Conservation (phyloP, 768 basidiomycete genomes). For the Austroboletus eburneus region DNA sequence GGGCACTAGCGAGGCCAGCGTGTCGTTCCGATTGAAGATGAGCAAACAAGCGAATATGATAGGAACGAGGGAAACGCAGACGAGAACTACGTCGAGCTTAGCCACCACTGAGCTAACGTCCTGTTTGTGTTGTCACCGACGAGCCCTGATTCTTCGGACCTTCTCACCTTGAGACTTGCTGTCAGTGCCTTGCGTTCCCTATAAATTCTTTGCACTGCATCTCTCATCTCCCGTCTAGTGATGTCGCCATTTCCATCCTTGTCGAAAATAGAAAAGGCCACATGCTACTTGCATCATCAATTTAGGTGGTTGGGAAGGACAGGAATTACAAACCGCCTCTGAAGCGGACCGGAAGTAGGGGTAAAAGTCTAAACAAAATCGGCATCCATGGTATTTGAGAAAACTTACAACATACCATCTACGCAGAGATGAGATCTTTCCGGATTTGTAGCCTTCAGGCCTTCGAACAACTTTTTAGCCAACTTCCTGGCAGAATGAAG, state of each 20-base stretch:
- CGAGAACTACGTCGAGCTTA: slow-evolving; percentile 73
- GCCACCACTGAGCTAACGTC: slow-evolving; percentile 70
- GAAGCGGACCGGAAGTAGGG: slow-evolving; percentile 69
- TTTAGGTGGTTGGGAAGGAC: background rate
- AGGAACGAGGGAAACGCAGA: slow-evolving; percentile 51
- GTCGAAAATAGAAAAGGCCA: slow-evolving; percentile 69
- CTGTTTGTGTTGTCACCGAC: slow-evolving; percentile 30
- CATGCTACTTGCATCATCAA: slow-evolving; percentile 42
- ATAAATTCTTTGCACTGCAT: slow-evolving; percentile 78
- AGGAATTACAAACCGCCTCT: slow-evolving; percentile 52
- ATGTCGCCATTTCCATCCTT: slow-evolving; percentile 84
- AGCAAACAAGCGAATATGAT: slow-evolving; percentile 69
- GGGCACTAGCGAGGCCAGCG: slow-evolving; percentile 70
- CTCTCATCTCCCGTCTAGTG: slow-evolving; percentile 73
- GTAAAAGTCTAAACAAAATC: slow-evolving; percentile 54
- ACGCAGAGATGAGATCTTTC: slow-evolving; percentile 60
- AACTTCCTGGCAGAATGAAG: slow-evolving; percentile 62
- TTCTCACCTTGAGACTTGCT: slow-evolving; percentile 60
- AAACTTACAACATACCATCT: slow-evolving; percentile 44
- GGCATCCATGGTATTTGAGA: background rate
- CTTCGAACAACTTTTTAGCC: slow-evolving; percentile 63
- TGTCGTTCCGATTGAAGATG: slow-evolving; percentile 66
- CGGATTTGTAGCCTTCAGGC: slow-evolving; percentile 56
- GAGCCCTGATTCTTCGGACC: background rate
- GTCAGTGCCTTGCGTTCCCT: slow-evolving; percentile 69